Percentiles rank a stretch among this genome's conserved stretches.
phyloP scores from a whole-genome alignment of 805 yeast genomes.

The Wickerhamiella cacticola region DNA sequence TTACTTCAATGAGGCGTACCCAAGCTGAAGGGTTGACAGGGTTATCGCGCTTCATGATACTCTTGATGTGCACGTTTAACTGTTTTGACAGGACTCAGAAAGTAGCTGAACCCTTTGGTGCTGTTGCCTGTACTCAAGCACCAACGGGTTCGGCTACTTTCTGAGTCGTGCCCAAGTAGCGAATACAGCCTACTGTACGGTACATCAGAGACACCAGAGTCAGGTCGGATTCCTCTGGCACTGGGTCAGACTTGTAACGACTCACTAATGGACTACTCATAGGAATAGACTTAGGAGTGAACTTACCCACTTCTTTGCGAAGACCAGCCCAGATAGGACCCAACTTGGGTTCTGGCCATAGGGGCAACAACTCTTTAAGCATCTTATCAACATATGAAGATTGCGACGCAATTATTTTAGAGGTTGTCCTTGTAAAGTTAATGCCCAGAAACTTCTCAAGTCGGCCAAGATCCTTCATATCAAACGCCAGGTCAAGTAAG shows the following conservation, averaged over 20 bases:
- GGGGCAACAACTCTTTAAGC: neutral
- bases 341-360: neutral
- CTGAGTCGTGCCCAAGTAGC: too few species aligned
- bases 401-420: neutral
- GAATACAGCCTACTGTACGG: neutral
- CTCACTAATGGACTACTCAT: neutral
- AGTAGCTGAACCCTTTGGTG: too few species aligned
- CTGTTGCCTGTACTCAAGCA: too few species aligned
- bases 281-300: neutral
- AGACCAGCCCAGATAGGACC: neutral
- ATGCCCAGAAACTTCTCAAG: neutral
- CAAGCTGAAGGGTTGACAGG: too few species aligned
- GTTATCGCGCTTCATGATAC: too few species aligned
- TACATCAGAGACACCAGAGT: neutral
- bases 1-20: too few species aligned
- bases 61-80: too few species aligned
- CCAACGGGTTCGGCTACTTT: too few species aligned
- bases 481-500: neutral
- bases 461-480: neutral
- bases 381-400: neutral
- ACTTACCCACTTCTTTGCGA: neutral
- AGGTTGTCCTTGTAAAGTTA: neutral
- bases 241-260: neutral
- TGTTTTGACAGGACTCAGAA: too few species aligned
- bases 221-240: neutral